Evolutionary conservation across 1,284 basidiomycete species (phyloP).

Genomic region (Puccinia sorghi): DNA sequence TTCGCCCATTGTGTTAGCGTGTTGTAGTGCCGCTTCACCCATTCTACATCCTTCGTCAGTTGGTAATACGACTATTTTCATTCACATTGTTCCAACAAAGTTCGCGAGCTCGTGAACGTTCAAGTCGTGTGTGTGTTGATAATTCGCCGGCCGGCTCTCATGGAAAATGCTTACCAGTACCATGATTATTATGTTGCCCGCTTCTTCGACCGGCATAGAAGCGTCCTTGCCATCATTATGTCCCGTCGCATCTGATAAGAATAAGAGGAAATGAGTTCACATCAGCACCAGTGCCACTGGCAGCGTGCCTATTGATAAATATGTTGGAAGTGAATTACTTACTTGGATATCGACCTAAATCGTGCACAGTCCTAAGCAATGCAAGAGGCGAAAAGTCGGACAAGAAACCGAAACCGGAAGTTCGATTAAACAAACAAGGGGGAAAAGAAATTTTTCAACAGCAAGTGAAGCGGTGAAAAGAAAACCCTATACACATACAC

Average conservation of each 20-base stretch:
- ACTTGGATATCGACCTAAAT: constrained; percentile 57
- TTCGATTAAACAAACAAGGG: neutral
- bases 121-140: no score
- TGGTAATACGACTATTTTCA: constrained; percentile 41
- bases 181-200: constrained; percentile 50
- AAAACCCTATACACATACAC: no score
- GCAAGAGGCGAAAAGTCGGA: neutral
- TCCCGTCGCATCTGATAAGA: constrained; percentile 51
- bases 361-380: constrained; percentile 56
- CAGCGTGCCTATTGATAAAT: neutral
- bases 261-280: neutral
- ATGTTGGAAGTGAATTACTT: constrained; percentile 3
- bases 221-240: constrained; percentile 55
- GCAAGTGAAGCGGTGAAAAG: neutral
- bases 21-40: constrained; percentile 54
- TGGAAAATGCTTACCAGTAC: constrained; percentile 14
- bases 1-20: constrained; percentile 57
- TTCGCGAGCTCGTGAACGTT: neutral
- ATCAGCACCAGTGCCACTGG: neutral
- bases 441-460: neutral
- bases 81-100: neutral
- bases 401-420: neutral
- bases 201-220: constrained; percentile 50
- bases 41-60: constrained; percentile 51
- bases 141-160: no score